phyloP scores from a whole-genome alignment of 192 early-diverging fungal species.

The Backusella westeae region DNA sequence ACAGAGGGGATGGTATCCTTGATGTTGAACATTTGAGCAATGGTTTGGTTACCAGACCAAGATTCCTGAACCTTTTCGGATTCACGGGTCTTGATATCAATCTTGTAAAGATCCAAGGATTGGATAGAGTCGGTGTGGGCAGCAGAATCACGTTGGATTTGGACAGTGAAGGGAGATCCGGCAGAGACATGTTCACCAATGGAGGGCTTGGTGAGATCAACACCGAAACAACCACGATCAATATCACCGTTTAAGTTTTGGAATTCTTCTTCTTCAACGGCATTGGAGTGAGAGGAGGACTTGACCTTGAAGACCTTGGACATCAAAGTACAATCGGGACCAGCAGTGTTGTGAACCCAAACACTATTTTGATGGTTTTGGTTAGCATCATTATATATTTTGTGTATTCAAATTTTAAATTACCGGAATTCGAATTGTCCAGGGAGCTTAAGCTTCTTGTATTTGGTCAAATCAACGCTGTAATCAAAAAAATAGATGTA shows the following conservation, averaged over 20 bases:
- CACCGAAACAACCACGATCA: constrained; percentile 38
- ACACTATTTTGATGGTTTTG: constrained; percentile 8
- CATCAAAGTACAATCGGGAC: constrained; percentile 38
- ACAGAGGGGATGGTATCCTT: constrained; percentile 24
- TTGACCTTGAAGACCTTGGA: constrained; percentile 38
- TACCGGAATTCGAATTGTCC: constrained; percentile 38
- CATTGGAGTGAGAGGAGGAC: constrained; percentile 26
- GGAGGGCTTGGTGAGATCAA: constrained; percentile 16
- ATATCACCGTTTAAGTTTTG: constrained; percentile 22
- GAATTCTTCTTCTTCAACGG: constrained; percentile 15
- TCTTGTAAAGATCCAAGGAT: constrained; percentile 22
- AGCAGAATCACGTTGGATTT: constrained; percentile 36
- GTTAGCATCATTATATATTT: constrained; percentile 10
- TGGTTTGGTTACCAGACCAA: constrained; percentile 27
- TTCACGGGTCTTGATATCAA: constrained; percentile 22
- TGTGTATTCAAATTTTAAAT: background rate
- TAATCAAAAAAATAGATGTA: background rate
- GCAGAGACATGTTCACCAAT: constrained; percentile 14
- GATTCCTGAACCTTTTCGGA: constrained; percentile 20
- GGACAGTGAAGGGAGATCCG: constrained; percentile 10
- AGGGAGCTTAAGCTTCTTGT: constrained; percentile 31
- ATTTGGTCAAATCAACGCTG: constrained; percentile 33
- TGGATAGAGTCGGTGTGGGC: constrained; percentile 26
- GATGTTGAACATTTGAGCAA: constrained; percentile 29
- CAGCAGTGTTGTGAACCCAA: constrained; percentile 29